Percentiles rank a stretch among this genome's conserved stretches.
phyloP scores from a whole-genome alignment of 768 basidiomycete species.

The Agrocybe chaxingu region DNA sequence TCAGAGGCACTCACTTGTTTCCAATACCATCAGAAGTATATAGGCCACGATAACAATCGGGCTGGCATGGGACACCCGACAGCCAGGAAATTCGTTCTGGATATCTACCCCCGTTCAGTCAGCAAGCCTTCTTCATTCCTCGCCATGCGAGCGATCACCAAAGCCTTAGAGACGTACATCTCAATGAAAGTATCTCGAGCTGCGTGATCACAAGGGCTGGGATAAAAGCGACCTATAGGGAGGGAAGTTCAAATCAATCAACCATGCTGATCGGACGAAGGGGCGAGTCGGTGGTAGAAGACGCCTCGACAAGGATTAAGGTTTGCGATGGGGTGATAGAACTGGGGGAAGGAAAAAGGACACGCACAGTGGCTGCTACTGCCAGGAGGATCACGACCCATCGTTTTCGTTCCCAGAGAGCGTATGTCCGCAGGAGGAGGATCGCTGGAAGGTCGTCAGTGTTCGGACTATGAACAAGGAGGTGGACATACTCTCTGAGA shows the following conservation, averaged over 20 bases:
- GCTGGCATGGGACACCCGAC: constrained; percentile 28
- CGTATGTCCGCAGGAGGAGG: constrained; percentile 41
- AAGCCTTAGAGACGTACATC: constrained; percentile 22
- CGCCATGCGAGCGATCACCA: not conserved
- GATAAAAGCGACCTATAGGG: constrained; percentile 25
- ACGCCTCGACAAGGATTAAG: too few species aligned
- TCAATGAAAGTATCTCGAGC: constrained; percentile 30
- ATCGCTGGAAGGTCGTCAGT: constrained; percentile 23
- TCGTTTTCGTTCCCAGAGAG: constrained; percentile 39
- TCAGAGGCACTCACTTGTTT: constrained; percentile 31
- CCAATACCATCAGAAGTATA: constrained; percentile 32
- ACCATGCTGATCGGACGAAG: too few species aligned
- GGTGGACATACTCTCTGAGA: constrained; percentile 30
- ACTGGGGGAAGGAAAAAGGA: not conserved
- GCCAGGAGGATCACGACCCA: constrained; percentile 28
- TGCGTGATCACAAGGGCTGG: constrained; percentile 28
- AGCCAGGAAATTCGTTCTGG: constrained; percentile 24
- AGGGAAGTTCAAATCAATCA: not conserved
- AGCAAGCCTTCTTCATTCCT: not conserved
- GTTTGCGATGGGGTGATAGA: too few species aligned
- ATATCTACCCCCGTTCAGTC: constrained; percentile 10
- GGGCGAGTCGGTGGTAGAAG: too few species aligned
- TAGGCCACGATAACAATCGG: constrained; percentile 37
- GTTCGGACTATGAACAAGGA: not conserved
- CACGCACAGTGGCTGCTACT: constrained; percentile 18